These are phyloP conservation scores for Populus ilicifolia DNA, from an alignment of 345 rosid species.

Conservation along the genomic window DNA sequence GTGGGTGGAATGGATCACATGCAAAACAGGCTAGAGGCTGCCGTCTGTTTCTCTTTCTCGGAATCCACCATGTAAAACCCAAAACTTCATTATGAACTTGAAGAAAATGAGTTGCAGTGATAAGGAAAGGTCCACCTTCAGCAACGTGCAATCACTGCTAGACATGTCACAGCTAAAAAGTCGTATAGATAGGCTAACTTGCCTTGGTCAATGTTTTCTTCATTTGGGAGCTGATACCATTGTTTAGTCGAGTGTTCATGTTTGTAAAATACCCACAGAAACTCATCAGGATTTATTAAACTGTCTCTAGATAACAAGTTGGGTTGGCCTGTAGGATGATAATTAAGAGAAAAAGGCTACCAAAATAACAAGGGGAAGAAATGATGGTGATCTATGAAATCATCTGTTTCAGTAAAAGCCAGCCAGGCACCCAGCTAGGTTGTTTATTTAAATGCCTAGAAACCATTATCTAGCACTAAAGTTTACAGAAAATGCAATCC, in stretches of 20 bases:
- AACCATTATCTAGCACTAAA: background rate
- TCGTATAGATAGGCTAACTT: background rate
- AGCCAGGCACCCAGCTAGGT: background rate
- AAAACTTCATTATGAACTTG: background rate
- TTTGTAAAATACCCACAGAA: background rate
- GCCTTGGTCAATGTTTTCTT: background rate
- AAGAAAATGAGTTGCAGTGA: background rate
- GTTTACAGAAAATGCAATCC: background rate
- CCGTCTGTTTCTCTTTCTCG: background rate
- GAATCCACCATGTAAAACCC: background rate
- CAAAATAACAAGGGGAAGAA: background rate
- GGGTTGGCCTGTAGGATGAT: background rate
- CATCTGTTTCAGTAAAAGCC: background rate
- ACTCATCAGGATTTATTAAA: background rate
- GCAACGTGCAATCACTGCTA: background rate
- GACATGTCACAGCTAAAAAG: background rate
- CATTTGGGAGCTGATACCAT: background rate
- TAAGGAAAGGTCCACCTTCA: background rate
- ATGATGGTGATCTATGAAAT: background rate
- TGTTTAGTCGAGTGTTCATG: background rate
- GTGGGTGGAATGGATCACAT: background rate
- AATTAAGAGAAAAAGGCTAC: background rate
- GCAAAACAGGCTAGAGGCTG: background rate
- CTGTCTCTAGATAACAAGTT: background rate
- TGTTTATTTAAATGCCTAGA: background rate